A percentile compares a stretch with the other conserved stretches of the same genome.
phyloP scores from a whole-genome alignment of 106 monocot species.

The Platanthera zijinensis region DNA sequence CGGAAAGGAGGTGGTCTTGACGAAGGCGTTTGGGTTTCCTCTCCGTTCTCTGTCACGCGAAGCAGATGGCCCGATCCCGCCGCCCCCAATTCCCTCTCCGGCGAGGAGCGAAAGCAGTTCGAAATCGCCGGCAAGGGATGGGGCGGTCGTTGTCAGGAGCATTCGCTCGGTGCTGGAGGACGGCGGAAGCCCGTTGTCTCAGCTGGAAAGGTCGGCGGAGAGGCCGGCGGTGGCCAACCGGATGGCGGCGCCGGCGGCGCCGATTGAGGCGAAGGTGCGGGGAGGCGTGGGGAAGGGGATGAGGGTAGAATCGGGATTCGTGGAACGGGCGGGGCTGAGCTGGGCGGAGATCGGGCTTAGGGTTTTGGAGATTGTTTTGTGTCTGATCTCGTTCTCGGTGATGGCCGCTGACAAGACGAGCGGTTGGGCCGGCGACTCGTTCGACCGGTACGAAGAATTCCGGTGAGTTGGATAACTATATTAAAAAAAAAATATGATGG shows the following conservation, averaged over 20 bases:
- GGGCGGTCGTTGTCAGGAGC: not conserved
- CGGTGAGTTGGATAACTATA: slow-evolving; percentile 23
- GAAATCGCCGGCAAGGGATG: slow-evolving; percentile 5
- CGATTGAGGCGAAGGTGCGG: not conserved
- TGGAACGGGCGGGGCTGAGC: slow-evolving; percentile 22
- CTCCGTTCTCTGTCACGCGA: not conserved
- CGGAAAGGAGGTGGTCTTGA: not conserved
- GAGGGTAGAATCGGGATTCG: slow-evolving; percentile 19
- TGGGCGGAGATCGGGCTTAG: slow-evolving; percentile 38
- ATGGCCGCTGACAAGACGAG: slow-evolving; percentile 73
- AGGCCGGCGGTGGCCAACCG: slow-evolving; percentile 3
- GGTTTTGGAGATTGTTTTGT: slow-evolving; percentile 37
- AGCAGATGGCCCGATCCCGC: not conserved
- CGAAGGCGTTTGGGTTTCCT: not conserved
- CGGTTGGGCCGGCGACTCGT: slow-evolving; percentile 94
- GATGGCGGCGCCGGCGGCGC: not conserved
- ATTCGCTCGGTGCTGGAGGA: not conserved
- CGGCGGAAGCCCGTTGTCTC: not conserved
- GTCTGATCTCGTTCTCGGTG: slow-evolving; percentile 61
- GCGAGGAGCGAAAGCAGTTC: not conserved
- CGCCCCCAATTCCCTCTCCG: not conserved
- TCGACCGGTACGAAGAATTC: slow-evolving; percentile 64
- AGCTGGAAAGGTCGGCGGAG: slow-evolving; percentile 8
- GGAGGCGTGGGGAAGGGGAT: slow-evolving; percentile 13
- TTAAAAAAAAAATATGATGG: too few relatives aligned